Evolutionary conservation across 176 grass and related monocot genomes (phyloP), one percentile per base, ranked within the genome.

Genomic region (Urochloa ruziziensis): DNA sequence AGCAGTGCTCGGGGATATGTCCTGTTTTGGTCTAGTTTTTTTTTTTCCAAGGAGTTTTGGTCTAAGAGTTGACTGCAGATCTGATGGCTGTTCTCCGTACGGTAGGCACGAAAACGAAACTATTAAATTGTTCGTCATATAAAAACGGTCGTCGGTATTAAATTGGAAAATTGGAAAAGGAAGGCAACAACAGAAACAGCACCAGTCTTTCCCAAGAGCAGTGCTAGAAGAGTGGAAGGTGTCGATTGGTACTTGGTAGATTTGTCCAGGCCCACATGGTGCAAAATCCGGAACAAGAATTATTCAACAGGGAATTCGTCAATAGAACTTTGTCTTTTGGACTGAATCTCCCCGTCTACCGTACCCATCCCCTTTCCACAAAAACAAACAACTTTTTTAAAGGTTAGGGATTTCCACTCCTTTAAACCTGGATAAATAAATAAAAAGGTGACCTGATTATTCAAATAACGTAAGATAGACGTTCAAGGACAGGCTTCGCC

Each of bases 371-470:
- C 1, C 77, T 69, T 44, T 32, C 33, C 46, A 16, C 28, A 15
- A 82, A 89, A 81, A 27, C n/a, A 65, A 72, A 46, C 1, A 75
- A 77, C 43, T 70, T 77, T 70, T 89, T 85, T 71, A 82, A 52
- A 17, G 78, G 69, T 46, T 59, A 72, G 15, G 30, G 24, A 54
- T 66, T 32, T 34, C 68, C 33, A 10, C 30, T 43, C 6, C 58
- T 63, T 70, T 53, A 72, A 74, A 24, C 60, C 48, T 68, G 39
- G 12, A 88, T 76, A 54, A 48, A 40, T 6, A 25, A 64, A 64
- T 32, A 11, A 72, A 23, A 36, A 37, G 23, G 18, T 3, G 11
- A 2, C 68, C 30, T 24, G 11, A 74, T 89, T 84, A 34, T 89
- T 68, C 68, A 85, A 76, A 81, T 14, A 62, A 68, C 42, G 65